phyloP scores from a whole-genome alignment of 1,139 yeast species.

The Zygosaccharomyces pseudobailii region DNA sequence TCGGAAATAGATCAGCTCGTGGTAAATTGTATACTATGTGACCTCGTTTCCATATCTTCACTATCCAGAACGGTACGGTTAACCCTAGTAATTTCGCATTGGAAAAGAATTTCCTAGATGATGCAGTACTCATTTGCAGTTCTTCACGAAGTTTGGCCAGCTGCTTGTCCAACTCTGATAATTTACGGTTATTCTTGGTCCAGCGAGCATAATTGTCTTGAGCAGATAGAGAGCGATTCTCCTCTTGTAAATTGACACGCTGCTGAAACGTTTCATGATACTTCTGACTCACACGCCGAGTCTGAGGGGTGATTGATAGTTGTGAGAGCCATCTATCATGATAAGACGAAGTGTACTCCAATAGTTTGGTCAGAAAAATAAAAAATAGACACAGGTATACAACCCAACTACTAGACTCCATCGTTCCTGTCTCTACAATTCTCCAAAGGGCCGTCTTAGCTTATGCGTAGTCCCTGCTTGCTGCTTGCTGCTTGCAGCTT shows the following conservation, averaged over 20 bases:
- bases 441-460: not conserved
- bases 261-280: conserved; percentile 43
- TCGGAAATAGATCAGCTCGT: conserved; percentile 26
- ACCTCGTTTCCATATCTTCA: conserved; percentile 34
- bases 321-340: conserved; percentile 28
- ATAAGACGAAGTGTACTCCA: conserved; percentile 21
- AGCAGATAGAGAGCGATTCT: conserved; percentile 65
- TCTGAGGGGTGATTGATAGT: conserved; percentile 14
- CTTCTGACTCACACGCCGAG: conserved; percentile 22
- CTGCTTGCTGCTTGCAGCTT: not conserved
- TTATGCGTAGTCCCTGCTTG: too few relatives aligned
- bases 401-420: conserved; percentile 21
- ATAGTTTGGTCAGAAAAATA: conserved; percentile 22
- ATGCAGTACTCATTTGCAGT: conserved; percentile 55
- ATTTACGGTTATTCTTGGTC: conserved; percentile 82
- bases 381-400: conserved; percentile 26
- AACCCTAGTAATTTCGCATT: conserved; percentile 34
- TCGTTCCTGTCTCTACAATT: not conserved
- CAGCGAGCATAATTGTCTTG: conserved; percentile 94
- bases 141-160: conserved; percentile 42
- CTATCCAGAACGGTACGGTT: conserved; percentile 29
- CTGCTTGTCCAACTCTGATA: conserved; percentile 54
- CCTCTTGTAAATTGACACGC: conserved; percentile 44
- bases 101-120: conserved; percentile 47
- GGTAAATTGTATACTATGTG: conserved; percentile 30